Evolutionary conservation across 306 rosid genomes (phyloP), one percentile per base, ranked within the genome.

Genomic region (Prunus mongolica): DNA sequence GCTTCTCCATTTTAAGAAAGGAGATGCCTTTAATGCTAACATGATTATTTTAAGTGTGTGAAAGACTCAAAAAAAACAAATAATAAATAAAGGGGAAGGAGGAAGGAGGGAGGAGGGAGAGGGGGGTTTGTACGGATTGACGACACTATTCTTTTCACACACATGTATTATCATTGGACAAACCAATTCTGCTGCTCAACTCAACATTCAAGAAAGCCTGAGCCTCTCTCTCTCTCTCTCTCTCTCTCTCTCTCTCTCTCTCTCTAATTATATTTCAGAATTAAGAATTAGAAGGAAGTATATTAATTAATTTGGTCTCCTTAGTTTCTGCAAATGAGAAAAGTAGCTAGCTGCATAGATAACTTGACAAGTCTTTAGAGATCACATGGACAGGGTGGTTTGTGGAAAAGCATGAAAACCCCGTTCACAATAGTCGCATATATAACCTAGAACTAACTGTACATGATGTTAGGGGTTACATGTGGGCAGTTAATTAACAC

Each of bases 51-150:
- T 49, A 78, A 80, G 78, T 24, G 67, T 52, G 71, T 52, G 71
- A 57, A 76, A 6, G 30, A 60, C 57, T 44, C 77, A 19, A 73
- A 60, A 8, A 16, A 47, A 47, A 13, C 7, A 66, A 6, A 1
- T 1, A 20, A 24, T 24, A 24, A 24, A 24, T 1, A 24, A 24
- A 24, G 25, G 25, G 25, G 25, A 24, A 24, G 25, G 22, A 11
- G 19, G 61, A 60, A 73, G 22, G 56, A 13, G 73, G 64, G 22
- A 65, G 71, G 77, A 78, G 68, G 81, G 68, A 76, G 75, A 56
- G 58, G 47, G 70, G 76, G 62, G 67, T 68, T 70, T 34, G 89
- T 86, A 91, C 92, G 91, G 92, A 78, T 89, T 81, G 87, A 83
- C 86, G 85, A 86, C 88, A 85, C 68, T 61, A 71, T 69, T 85